Percentiles rank a stretch among this genome's conserved stretches.
Evolutionary conservation across 2,329 filamentous ascomycete species (phyloP).

Genomic region (Paracoccidioides lutzii): DNA sequence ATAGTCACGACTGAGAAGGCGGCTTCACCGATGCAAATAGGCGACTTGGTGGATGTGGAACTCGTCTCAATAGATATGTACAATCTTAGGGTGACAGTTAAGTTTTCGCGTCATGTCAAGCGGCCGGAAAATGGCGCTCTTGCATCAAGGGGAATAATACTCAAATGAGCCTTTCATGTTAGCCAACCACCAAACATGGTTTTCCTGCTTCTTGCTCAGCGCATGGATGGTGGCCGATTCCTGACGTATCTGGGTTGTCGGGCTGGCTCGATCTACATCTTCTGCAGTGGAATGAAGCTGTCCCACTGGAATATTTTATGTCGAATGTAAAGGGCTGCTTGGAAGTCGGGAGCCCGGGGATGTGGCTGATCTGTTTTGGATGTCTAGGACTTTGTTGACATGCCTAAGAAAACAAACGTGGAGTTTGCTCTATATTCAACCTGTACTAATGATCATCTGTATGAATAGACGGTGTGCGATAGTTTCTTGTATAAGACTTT

Average conservation of each 20-base stretch:
- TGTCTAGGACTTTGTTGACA: neutral
- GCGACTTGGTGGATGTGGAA: conserved; percentile 13
- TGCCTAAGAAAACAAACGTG: neutral
- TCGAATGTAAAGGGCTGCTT: neutral
- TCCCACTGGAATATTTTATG: neutral
- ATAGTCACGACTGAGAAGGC: conserved; percentile 7
- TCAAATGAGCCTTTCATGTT: neutral
- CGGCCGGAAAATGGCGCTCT: conserved; percentile 4
- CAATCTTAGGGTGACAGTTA: conserved; percentile 7
- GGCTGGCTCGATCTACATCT: neutral
- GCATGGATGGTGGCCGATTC: neutral
- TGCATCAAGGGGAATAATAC: neutral
- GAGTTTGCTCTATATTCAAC: neutral
- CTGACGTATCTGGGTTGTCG: neutral
- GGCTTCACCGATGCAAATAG: conserved; percentile 5
- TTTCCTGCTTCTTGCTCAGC: neutral
- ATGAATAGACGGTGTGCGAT: neutral
- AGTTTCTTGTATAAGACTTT: neutral
- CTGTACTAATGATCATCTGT: neutral
- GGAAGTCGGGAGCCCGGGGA: neutral
- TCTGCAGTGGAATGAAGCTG: neutral
- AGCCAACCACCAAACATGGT: neutral
- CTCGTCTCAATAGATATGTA: conserved; percentile 12
- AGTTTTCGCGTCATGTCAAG: conserved; percentile 9
- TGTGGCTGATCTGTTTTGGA: neutral